These are phyloP conservation scores for Arabis hirsuta DNA, from an alignment of 345 rosid genomes.

Conservation along the genomic window DNA sequence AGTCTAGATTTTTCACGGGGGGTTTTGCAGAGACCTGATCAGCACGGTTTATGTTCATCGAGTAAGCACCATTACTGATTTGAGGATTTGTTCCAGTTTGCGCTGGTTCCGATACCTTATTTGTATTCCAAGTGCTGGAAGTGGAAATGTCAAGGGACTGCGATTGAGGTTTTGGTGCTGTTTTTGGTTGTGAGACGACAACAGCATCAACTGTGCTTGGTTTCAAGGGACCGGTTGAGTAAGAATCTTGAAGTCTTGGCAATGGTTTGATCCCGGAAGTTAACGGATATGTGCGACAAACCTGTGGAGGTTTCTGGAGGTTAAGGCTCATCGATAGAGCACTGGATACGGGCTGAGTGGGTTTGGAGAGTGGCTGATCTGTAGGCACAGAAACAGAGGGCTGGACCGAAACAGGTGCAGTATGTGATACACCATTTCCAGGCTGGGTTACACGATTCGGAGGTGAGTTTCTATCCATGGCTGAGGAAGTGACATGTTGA, in stretches of 20 bases:
- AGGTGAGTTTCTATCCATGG: conserved; percentile 17
- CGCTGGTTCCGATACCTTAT: not conserved
- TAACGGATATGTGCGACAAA: conserved; percentile 5
- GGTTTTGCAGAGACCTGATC: conserved; percentile 14
- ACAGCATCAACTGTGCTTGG: conserved; percentile 19
- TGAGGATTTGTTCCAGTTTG: conserved; percentile 10
- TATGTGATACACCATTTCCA: conserved; percentile 14
- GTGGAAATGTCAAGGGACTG: not conserved
- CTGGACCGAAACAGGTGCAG: conserved; percentile 22
- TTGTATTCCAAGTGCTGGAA: conserved; percentile 17
- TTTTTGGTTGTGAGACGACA: conserved; percentile 12
- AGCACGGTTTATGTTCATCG: conserved; percentile 9
- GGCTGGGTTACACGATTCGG: not conserved
- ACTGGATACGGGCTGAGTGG: conserved; percentile 7
- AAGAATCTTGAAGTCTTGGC: conserved; percentile 15
- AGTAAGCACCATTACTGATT: conserved; percentile 14
- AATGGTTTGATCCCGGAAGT: not conserved
- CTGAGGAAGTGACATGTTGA: conserved; percentile 22
- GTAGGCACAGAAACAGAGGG: not conserved
- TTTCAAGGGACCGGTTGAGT: not conserved
- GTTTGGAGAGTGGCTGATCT: conserved; percentile 21
- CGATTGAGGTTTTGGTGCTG: not conserved
- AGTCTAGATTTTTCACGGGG: conserved; percentile 47
- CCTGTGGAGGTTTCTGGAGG: conserved; percentile 6
- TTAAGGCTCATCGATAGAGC: not conserved